Evolutionary conservation across 2,329 filamentous ascomycete species (phyloP).

Genomic region (Verticillium longisporum): DNA sequence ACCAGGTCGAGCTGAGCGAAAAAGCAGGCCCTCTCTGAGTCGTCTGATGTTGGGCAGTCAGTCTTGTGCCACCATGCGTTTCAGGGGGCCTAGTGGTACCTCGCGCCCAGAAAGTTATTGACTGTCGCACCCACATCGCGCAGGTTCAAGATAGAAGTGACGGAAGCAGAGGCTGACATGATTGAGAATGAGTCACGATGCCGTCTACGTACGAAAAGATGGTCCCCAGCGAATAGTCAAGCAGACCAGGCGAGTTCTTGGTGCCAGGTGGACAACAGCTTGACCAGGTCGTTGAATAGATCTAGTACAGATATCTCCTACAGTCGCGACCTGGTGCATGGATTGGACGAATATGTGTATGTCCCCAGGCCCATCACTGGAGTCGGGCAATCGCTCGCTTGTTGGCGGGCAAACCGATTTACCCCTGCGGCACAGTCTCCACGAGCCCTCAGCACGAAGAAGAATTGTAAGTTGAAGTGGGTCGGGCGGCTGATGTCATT

Average conservation of each 20-base stretch:
- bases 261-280: background rate
- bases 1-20: constrained; percentile 60
- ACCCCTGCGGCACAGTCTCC: background rate
- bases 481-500: background rate
- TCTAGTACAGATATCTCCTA: background rate
- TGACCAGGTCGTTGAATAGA: background rate
- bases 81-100: constrained; percentile 21
- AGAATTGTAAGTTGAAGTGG: background rate
- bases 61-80: background rate
- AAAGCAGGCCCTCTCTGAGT: constrained; percentile 56
- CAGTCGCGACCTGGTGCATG: background rate
- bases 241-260: background rate
- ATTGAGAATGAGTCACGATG: background rate
- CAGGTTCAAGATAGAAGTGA: constrained; percentile 57
- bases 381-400: background rate
- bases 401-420: background rate
- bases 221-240: background rate
- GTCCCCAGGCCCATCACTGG: too few species aligned
- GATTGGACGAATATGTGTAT: background rate
- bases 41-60: constrained; percentile 21
- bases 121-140: constrained; percentile 66
- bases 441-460: background rate
- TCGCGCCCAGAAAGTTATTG: constrained; percentile 50
- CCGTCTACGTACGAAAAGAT: background rate
- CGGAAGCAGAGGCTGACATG: background rate